Conservation (phyloP, 164 flowering plant genomes). For the Magnolia officinalis region DNA sequence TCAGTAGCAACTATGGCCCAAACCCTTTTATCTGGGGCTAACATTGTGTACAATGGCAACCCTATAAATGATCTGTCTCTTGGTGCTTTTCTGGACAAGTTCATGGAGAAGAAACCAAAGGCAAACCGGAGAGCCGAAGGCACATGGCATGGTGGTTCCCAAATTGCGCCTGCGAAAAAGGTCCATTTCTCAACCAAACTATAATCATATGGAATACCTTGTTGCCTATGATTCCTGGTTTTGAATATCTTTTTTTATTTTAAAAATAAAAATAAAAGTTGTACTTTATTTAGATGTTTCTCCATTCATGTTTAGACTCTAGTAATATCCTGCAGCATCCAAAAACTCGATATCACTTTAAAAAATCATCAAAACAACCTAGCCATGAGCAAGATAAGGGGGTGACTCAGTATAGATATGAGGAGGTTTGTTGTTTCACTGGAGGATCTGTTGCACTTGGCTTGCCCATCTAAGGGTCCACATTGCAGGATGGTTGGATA, state of each 20-base stretch:
- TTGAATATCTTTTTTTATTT: not conserved
- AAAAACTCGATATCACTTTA: too few relatives aligned
- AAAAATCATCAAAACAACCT: too few relatives aligned
- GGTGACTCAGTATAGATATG: too few relatives aligned
- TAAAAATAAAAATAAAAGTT: not conserved
- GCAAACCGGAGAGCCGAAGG: constrained; percentile 26
- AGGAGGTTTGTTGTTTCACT: too few relatives aligned
- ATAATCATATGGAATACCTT: not conserved
- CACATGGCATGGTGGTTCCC: constrained; percentile 95
- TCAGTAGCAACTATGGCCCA: constrained; percentile 93
- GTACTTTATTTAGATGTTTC: not conserved
- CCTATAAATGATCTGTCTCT: constrained; percentile 85
- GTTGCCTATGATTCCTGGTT: not conserved
- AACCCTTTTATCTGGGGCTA: constrained; percentile 85
- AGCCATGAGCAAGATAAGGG: too few relatives aligned
- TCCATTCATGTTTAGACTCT: not conserved
- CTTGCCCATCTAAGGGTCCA: too few relatives aligned
- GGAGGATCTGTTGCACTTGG: too few relatives aligned
- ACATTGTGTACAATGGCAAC: constrained; percentile 87
- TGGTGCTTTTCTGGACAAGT: constrained; percentile 86
- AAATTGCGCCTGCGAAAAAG: constrained; percentile 94
- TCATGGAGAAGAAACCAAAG: constrained; percentile 98
- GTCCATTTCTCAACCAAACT: constrained; percentile 28
- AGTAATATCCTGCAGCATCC: not conserved
- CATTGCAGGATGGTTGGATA: too few relatives aligned